Conservation (phyloP, 2,329 filamentous ascomycete genomes). For the Colletotrichum liaoningense region DNA sequence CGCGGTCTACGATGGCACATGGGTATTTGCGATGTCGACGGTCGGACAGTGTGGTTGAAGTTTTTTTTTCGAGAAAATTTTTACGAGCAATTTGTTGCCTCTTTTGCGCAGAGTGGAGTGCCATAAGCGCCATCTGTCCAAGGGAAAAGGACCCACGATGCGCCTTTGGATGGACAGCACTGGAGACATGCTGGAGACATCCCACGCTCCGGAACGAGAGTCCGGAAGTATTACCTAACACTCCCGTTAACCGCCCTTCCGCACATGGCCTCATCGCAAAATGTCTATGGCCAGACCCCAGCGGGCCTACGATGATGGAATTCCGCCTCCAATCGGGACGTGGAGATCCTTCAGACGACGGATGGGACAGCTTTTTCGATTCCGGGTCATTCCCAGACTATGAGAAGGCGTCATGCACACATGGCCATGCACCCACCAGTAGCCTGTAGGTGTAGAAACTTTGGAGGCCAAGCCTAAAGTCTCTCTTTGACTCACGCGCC, state of each 20-base stretch:
- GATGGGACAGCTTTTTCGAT: not conserved
- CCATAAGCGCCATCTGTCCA: conserved; percentile 1
- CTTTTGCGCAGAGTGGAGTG: conserved; percentile 1
- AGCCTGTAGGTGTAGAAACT: no score
- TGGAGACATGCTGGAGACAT: not conserved
- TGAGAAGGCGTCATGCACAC: not conserved
- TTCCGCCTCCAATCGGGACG: conserved; percentile 9
- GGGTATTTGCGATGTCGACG: not conserved
- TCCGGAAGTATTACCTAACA: conserved; percentile 27
- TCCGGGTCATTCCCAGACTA: conserved; percentile 5
- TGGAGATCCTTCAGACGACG: conserved; percentile 9
- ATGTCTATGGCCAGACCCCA: not conserved
- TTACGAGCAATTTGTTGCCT: conserved; percentile 8
- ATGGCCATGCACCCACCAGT: no score
- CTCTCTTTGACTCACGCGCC: conserved; percentile 11
- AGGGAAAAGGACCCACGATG: conserved; percentile 3
- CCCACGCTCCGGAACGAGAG: conserved; percentile 17
- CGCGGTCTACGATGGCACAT: not conserved
- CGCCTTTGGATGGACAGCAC: not conserved
- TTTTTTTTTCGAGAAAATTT: conserved; percentile 3
- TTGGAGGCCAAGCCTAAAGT: not conserved
- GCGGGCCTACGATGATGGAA: not conserved
- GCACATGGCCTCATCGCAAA: conserved; percentile 9
- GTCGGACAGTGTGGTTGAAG: not conserved
- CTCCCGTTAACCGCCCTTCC: conserved; percentile 14